Evolutionary conservation across 495 filamentous ascomycete genomes (phyloP), one percentile per base, ranked within the genome.

Genomic region (Chlorociboria aeruginascens): DNA sequence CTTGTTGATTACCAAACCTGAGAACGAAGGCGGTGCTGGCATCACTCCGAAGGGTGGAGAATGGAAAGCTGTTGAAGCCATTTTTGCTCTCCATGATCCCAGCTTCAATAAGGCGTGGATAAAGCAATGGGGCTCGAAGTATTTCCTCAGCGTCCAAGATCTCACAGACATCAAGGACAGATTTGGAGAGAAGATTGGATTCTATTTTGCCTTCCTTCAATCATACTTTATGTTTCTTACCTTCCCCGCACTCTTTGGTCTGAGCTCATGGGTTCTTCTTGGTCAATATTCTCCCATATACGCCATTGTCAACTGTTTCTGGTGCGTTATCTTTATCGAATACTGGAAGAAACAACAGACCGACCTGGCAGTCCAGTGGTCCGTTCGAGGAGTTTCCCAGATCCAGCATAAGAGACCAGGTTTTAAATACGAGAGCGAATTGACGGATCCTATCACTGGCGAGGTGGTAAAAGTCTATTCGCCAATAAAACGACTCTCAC

Each of bases 311-410:
- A 94, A 85, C 60, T 79, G 78, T 30, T 68, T 97, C 4, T 95
- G 90, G 89, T 83, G 83, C 45, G 79, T 94, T 1, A 67, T 89
- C 16, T 97, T 98, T 57, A 82, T 94, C 34, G 92, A 98, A 64
- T 95, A 86, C 61, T 98, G 92, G 92, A 95, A 92, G 67, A 82
- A 85, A 49, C 86, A 95, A 66, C 89, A 98, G 63, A 71, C 82
- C 10, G 93, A 98, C 62, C 69, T 97, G 9, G 85, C 85, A 16
- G 81, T 95, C 32, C 81, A 87, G 38, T 98, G 92, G 92, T 85
- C 88, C 17, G 90, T 95, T 9, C 82, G 85, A 36, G 85, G 85
- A 11, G 87, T 95, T 13, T 88, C 86, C 3, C 77, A 74, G 32
- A 86, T 97, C 45, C 83, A 89, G 56, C 74, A 71, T 9, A 84